Conservation (phyloP, 176 grass and related monocot species). For the Carex scoparia region DNA sequence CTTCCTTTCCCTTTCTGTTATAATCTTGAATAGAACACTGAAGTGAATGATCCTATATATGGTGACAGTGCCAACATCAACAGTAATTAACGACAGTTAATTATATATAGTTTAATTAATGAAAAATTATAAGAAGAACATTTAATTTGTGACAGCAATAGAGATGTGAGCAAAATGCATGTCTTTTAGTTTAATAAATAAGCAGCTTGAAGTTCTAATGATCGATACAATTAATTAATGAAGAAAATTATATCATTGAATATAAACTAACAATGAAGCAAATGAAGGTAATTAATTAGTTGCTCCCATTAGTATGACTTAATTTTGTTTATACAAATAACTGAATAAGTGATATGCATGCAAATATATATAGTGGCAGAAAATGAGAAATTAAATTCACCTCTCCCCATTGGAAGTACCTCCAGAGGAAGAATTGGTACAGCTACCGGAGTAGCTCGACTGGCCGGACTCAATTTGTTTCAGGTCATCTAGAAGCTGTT, state of each 20-base stretch:
- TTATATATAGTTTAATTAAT: neutral
- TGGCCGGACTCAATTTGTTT: conserved; percentile 35
- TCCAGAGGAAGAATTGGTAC: conserved; percentile 21
- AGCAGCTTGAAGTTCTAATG: neutral
- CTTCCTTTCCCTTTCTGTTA: neutral
- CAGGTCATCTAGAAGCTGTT: conserved; percentile 38
- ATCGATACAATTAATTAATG: neutral
- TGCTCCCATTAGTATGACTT: neutral
- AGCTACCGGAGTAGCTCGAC: conserved; percentile 20
- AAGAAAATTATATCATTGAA: neutral
- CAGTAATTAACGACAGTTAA: neutral
- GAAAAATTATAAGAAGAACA: neutral
- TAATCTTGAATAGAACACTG: conserved; percentile 8
- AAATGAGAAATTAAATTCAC: conserved; percentile 22
- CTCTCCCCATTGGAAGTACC: conserved; percentile 40
- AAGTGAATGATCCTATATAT: neutral
- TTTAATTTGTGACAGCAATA: neutral
- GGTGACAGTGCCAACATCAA: neutral
- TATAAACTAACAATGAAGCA: neutral
- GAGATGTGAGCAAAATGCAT: conserved; percentile 6
- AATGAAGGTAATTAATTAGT: neutral
- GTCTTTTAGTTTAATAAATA: neutral
- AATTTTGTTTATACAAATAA: neutral
- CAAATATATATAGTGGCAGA: neutral
- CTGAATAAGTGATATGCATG: neutral